Percentiles rank a stretch among this genome's conserved stretches.
Evolutionary conservation across 495 filamentous ascomycete genomes (phyloP).

Genomic region (Oidiodendron maius): DNA sequence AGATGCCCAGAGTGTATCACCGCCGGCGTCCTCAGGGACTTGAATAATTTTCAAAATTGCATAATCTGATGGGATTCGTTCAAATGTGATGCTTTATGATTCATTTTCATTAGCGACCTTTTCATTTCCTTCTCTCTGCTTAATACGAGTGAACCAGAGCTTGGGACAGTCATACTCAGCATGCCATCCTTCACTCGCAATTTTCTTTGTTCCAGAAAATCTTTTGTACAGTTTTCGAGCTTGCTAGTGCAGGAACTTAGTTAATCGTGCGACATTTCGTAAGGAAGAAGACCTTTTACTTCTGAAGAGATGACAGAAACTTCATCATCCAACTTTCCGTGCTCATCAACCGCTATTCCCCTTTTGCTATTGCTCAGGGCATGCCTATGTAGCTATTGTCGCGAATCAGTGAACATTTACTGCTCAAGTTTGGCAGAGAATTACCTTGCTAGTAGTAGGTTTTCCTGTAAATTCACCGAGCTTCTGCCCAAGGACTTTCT

Average conservation of each 20-base stretch:
- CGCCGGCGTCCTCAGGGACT: slow-evolving; percentile 63
- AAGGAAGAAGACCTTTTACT: no score
- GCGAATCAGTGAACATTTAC: no score
- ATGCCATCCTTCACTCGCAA: slow-evolving; percentile 51
- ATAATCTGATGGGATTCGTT: slow-evolving; percentile 62
- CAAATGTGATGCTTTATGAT: slow-evolving; percentile 66
- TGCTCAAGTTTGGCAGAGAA: slow-evolving; percentile 60
- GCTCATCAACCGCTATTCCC: slow-evolving; percentile 13
- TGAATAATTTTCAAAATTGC: slow-evolving; percentile 53
- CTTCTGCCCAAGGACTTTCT: slow-evolving; percentile 63
- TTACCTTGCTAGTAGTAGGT: slow-evolving; percentile 60
- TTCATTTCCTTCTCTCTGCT: no score
- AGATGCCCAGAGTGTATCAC: slow-evolving; percentile 60
- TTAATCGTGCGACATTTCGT: no score
- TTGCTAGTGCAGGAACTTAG: no score
- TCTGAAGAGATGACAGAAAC: slow-evolving; percentile 68
- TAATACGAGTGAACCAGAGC: no score
- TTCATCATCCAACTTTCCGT: slow-evolving; percentile 55
- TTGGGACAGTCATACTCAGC: no score
- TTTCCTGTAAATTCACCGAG: slow-evolving; percentile 65
- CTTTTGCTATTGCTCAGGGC: background rate
- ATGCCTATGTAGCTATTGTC: background rate
- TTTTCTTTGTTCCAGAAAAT: slow-evolving; percentile 31
- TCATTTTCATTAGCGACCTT: no score
- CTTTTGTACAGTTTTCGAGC: slow-evolving; percentile 57